Evolutionary conservation across 768 basidiomycete genomes (phyloP), one percentile per base, ranked within the genome.

Genomic region (Macrolepiota fuliginosa): DNA sequence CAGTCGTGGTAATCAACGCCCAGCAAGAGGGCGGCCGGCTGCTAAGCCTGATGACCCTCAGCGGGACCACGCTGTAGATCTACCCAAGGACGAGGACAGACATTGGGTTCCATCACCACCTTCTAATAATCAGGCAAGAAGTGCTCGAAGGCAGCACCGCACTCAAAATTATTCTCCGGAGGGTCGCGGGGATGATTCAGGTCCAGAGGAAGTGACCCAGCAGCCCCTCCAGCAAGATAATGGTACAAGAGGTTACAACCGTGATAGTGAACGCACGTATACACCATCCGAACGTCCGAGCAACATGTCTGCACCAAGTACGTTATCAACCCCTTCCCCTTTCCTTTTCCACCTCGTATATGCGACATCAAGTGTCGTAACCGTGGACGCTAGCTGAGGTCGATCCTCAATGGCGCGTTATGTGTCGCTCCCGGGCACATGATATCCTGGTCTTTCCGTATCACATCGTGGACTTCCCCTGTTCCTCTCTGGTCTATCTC

Each of bases 321-420:
- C 84, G 83, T 86, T 84, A 75, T 84, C 81, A 77, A 80, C 82
- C 79, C 80, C 73, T 80, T 66, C 71, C 75, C 71, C 69, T 66
- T 68, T 72, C 72, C 62, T 65, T 64, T 66, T 72, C 72, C 63
- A 64, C 66, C 71, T 73, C 75, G 67, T 74, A 62, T 71, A 70
- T 71, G 65, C 65, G 57, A 60, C 54, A 4, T 36, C 46, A 65
- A 40, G 46, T 61, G 35, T 46, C 45, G 53, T 37, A 54, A 55
- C 29, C 42, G 29, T 42, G 25, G 39, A 13, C 24, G 49, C 19
- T 15, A 51, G 15, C 32, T 50, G 47, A 37, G 29, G 47, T 39
- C 36, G 13, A 39, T 51, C n/a, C 37, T 50, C n/a, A 5, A 52
- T 54, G 51, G 15, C 52, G 45, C 24, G 52, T 40, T 51, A 25